Base-by-base conservation (phyloP, 1,139 yeast species). In the Sugiyamaella novakii region DNA sequence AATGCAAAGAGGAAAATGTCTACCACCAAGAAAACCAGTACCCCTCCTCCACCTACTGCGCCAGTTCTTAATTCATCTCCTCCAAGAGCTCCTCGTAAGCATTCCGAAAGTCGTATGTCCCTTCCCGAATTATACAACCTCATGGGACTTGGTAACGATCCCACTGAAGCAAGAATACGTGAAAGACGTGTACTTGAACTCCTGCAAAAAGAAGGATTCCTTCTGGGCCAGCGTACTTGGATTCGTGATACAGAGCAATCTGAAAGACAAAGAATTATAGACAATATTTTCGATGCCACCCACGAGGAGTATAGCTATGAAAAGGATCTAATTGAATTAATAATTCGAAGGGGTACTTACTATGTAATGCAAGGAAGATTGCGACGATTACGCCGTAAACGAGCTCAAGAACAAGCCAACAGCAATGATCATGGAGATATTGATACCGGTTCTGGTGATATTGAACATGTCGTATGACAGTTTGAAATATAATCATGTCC, bases 161-260 rank as follows among this genome's bases (percentile, higher is more conserved):
- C 76, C 17, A 75, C 73, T 30, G 83, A 79, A 61, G 84, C 87
- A 0, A 70, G 78, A 14, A 64, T 66, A 42, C 70, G 84, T n/a
- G 95, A 87, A 62, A 73, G 74, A 40, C 76, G 76, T 39, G 76
- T 87, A 7, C 68, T 87, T 47, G 73, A 75, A 25, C 73, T 84
- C 19, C 76, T 87, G 53, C 76, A 75, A 42, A 79, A 77, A 41
- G 74, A 85, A 53, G 79, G 83, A 15, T 87, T 86, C 65, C 79
- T 81, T 29, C 66, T 87, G 27, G 95, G 95, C 3, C 76, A 79
- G 56, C 79, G 78, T 61, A 86, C 95, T 0, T 87, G 95, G 95
- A 81, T 85, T 35, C 75, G 95, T 52, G 94, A 84, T 61, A 84
- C 94, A 0, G 72, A 76, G 1, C 76, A 74, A 47, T 68, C 67